Evolutionary conservation across 371 early-diverging fungal genomes (phyloP), one percentile per base, ranked within the genome.

Genomic region (Rhizopus microsporus): DNA sequence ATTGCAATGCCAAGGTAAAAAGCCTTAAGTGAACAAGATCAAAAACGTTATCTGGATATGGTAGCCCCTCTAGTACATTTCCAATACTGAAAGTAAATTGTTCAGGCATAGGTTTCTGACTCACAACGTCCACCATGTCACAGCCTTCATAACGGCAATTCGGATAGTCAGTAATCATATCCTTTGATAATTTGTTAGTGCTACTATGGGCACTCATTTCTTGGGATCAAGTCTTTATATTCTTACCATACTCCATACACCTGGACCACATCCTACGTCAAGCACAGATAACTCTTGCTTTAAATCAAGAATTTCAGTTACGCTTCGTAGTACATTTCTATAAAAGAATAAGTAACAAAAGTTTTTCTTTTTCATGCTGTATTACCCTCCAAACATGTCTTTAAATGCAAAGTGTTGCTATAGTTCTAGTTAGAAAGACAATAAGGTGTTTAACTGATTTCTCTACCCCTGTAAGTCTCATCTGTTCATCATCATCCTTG

Each of bases 251-350:
- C 44, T 45, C 64, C 64, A 65, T 34, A 49, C 29, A 10, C 66
- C 66, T 5, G 66, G 34, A 5, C 66, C 62, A 50, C 62, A 61
- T 4, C 66, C 66, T 6, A 65, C 30, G 47, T 65, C 64, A n/a
- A 63, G 51, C 8, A 63, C 13, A 43, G 46, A 10, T 4, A 47
- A n/a, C 3, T 45, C 47, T 13, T 62, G 50, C 8, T 51, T 34
- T 16, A 60, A 50, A 43, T 49, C 50, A 9, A 60, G 34, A 10
- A 17, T 40, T 7, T 50, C 13, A 8, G 38, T 37, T 7, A 60
- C 35, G 37, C 50, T 49, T 5, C 42, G 34, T n/a, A 55, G 37
- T 8, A 60, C 12, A 16, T 60, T 60, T 12, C 56, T 60, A 43
- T 15, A 23, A 23, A 23, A 23, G 23, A 23, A 23, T 23, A 23